phyloP scores from a whole-genome alignment of 1,139 yeast genomes.

The Maudiozyma humilis region DNA sequence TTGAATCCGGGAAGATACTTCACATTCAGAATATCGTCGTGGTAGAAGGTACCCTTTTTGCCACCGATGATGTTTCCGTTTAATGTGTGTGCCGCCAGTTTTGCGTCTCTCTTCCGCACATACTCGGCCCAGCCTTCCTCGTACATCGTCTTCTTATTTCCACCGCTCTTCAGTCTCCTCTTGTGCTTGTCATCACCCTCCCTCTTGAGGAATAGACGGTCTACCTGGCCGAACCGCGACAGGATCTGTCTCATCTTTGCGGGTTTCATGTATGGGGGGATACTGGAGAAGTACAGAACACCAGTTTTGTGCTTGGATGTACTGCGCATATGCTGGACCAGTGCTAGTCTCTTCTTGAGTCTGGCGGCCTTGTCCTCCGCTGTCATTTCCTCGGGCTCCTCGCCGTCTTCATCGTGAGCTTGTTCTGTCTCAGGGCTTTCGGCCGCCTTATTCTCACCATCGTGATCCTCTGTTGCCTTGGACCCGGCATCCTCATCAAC shows the following conservation, averaged over 20 bases:
- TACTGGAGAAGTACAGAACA: slow-evolving; percentile 77
- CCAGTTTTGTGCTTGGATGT: slow-evolving; percentile 66
- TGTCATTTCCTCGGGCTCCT: neutral
- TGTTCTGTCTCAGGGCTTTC: no score
- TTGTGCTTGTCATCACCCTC: slow-evolving; percentile 64
- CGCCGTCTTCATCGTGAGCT: slow-evolving; percentile 7
- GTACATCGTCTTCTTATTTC: slow-evolving; percentile 82
- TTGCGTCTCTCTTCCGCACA: slow-evolving; percentile 73
- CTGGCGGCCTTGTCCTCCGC: slow-evolving; percentile 10
- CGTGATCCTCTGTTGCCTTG: no score
- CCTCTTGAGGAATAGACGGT: slow-evolving; percentile 77
- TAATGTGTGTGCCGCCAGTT: slow-evolving; percentile 73
- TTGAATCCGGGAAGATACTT: slow-evolving; percentile 87
- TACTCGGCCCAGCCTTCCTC: slow-evolving; percentile 99
- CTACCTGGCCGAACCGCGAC: slow-evolving; percentile 74
- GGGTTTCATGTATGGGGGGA: slow-evolving; percentile 98
- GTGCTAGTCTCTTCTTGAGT: slow-evolving; percentile 15
- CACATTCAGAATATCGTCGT: slow-evolving; percentile 87
- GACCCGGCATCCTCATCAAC: neutral
- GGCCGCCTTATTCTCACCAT: no score
- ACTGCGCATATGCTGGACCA: slow-evolving; percentile 45
- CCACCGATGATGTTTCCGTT: slow-evolving; percentile 91
- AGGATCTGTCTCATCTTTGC: slow-evolving; percentile 76
- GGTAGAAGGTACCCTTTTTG: slow-evolving; percentile 81
- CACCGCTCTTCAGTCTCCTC: slow-evolving; percentile 74